Evolutionary conservation across 352 stramenopile species (phyloP).

Genomic region (Phytophthora pistaciae): DNA sequence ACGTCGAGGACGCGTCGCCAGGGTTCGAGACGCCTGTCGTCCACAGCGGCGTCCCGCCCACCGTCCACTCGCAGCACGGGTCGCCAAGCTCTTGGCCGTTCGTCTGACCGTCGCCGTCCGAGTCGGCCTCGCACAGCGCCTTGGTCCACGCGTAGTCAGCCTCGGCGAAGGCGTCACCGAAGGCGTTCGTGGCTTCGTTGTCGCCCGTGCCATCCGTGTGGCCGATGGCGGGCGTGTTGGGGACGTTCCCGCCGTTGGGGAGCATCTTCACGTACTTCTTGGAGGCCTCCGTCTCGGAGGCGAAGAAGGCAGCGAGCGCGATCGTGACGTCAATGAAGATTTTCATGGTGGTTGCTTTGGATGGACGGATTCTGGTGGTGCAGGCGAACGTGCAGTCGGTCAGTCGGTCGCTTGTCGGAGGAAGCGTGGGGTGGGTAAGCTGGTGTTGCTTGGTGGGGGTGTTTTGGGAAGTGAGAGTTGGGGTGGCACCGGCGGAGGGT

Average conservation of each 20-base stretch:
- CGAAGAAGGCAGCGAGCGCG: slow-evolving; percentile 4
- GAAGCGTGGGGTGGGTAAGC: slow-evolving; percentile 1
- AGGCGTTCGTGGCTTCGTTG: slow-evolving; percentile 33
- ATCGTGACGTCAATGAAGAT: not conserved
- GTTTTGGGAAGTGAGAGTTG: not conserved
- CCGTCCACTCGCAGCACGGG: slow-evolving; percentile 23
- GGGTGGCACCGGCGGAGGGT: not conserved
- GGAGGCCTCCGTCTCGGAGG: slow-evolving; percentile 14
- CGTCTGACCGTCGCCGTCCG: slow-evolving; percentile 29
- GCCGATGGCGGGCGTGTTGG: slow-evolving; percentile 35
- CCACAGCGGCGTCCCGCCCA: slow-evolving; percentile 16
- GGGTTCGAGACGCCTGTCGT: slow-evolving; percentile 35
- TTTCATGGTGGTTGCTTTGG: not conserved
- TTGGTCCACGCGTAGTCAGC: slow-evolving; percentile 24
- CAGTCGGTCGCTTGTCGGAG: not conserved
- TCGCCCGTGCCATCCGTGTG: slow-evolving; percentile 36
- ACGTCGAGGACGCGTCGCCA: slow-evolving; percentile 22
- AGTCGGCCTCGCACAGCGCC: slow-evolving; percentile 40
- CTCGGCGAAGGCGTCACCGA: slow-evolving; percentile 31
- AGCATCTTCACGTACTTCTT: slow-evolving; percentile 32
- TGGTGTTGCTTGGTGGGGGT: not conserved
- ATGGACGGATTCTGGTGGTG: not conserved
- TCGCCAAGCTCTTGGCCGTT: slow-evolving; percentile 33
- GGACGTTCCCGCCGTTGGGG: slow-evolving; percentile 54
- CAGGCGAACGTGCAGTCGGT: not conserved